Percentiles rank a stretch among this genome's conserved stretches.
Conservation (phyloP, 2,329 filamentous ascomycete genomes). For the Orbilia javanica region DNA sequence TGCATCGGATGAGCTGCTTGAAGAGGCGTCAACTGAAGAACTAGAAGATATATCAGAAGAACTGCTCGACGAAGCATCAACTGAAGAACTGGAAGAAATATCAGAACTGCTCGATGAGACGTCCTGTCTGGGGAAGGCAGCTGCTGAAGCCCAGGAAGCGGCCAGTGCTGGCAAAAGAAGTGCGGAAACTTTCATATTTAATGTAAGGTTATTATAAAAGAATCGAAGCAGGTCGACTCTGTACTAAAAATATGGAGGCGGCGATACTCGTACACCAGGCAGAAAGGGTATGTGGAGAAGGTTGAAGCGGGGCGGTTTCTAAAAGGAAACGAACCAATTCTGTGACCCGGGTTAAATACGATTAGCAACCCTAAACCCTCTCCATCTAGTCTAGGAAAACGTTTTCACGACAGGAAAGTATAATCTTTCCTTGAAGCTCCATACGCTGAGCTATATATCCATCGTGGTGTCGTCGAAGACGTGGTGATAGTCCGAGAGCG, state of each 20-base stretch:
- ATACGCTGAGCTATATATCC: neutral
- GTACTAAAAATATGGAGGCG: neutral
- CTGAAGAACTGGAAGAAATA: neutral
- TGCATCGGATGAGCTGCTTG: neutral
- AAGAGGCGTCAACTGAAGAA: too few species aligned
- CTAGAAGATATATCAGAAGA: too few species aligned
- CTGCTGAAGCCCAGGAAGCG: conserved; percentile 24
- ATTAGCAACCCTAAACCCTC: neutral
- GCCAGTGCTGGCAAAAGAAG: conserved; percentile 16
- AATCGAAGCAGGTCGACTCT: neutral
- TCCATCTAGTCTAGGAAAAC: too few species aligned
- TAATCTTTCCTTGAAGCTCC: too few species aligned
- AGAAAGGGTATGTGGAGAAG: neutral
- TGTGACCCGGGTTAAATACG: neutral
- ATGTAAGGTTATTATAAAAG: neutral
- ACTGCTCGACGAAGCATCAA: neutral
- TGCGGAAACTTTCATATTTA: conserved; percentile 31
- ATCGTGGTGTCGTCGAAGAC: neutral
- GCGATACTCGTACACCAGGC: neutral
- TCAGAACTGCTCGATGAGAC: neutral
- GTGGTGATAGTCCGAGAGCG: neutral
- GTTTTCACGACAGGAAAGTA: too few species aligned
- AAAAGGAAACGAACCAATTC: too few species aligned
- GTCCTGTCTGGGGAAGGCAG: conserved; percentile 11
- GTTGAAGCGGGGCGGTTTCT: too few species aligned